Evolutionary conservation across 2,329 filamentous ascomycete genomes (phyloP), one percentile per base, ranked within the genome.

Genomic region (Penicillium concentricum): DNA sequence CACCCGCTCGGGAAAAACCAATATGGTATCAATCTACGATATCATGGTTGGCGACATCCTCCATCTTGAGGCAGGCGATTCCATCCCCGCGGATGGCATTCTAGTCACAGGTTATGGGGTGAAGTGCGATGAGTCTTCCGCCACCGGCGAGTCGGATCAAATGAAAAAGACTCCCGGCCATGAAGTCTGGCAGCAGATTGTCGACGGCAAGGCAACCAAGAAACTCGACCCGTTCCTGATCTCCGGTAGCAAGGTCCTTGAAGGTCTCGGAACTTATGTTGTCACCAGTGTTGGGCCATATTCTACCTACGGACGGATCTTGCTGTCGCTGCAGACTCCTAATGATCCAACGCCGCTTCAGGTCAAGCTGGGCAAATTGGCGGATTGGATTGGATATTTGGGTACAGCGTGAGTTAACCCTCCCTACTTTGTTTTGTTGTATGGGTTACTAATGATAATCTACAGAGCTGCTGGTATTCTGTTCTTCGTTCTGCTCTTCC

Each of bases 401-500:
- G 88, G 88, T 74, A 91, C 90, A 71, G 86, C 82, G 74, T 76
- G 68, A 68, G 67, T 60, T 22, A 13, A 28, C 15, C 4, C 4
- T 9, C 2, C 15, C 6, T 16, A 38, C 30, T 18, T 7, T 4
- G 4, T 15, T 24, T 32, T 28, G 15, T 34, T 34, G n/a, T 16
- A 34, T 0, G 1, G 28, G 8, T 49, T n/a, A 48, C 62, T 68
- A 38, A 67, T 53, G 20, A 32, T 35, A 8, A 20, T 39, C 28
- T 35, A 10, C 51, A 76, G 74, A 45, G 79, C 84, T 59, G 90
- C 91, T 47, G 91, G 89, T 62, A 78, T 94, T 15, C 80, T 96
- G 45, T 96, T 97, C 76, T 81, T 93, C 45, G 88, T 95, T 44
- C 81, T 96, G 15, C 85, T 96, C 68, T 92, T 96, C 76, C 84